A percentile compares a stretch with the other conserved stretches of the same genome.
These are phyloP conservation scores for Cnidoscolus chayamansa DNA, from an alignment of 441 rosid genomes.

Conservation along the genomic window DNA sequence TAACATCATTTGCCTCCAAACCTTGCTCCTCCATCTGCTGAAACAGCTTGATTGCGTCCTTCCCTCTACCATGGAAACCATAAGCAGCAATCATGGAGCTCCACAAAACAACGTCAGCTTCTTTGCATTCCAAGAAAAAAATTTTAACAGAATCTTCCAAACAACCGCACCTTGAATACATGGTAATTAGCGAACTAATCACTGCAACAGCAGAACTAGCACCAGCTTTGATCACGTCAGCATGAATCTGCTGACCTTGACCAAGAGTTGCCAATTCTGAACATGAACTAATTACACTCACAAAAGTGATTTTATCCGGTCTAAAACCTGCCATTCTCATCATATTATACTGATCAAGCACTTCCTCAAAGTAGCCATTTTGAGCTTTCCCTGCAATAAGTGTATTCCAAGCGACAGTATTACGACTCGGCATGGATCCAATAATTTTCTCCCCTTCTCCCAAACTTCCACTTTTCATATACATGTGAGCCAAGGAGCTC, in stretches of 20 bases:
- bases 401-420: conserved; percentile 76
- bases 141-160: conserved; percentile 64
- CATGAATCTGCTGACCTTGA: conserved; percentile 88
- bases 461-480: conserved; percentile 67
- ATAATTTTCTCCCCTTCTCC: conserved; percentile 63
- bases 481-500: conserved; percentile 87
- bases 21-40: conserved; percentile 46
- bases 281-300: conserved; percentile 72
- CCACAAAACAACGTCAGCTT: conserved; percentile 63
- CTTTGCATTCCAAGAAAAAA: conserved; percentile 53
- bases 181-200: conserved; percentile 61
- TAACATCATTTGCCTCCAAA: conserved; percentile 56
- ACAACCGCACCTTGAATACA: conserved; percentile 87
- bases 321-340: conserved; percentile 62
- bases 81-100: conserved; percentile 83
- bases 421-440: conserved; percentile 49
- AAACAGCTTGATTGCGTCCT: conserved; percentile 62
- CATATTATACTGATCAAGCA: conserved; percentile 51
- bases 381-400: conserved; percentile 79
- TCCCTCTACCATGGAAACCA: conserved; percentile 80
- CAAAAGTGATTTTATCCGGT: conserved; percentile 70
- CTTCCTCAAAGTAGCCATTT: conserved; percentile 61
- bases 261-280: conserved; percentile 77
- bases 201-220: conserved; percentile 47
- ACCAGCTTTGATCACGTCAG: conserved; percentile 63